Percentiles rank a stretch among this genome's conserved stretches.
Evolutionary conservation across 257 asterid genomes (phyloP).

Genomic region (Salvia splendens): DNA sequence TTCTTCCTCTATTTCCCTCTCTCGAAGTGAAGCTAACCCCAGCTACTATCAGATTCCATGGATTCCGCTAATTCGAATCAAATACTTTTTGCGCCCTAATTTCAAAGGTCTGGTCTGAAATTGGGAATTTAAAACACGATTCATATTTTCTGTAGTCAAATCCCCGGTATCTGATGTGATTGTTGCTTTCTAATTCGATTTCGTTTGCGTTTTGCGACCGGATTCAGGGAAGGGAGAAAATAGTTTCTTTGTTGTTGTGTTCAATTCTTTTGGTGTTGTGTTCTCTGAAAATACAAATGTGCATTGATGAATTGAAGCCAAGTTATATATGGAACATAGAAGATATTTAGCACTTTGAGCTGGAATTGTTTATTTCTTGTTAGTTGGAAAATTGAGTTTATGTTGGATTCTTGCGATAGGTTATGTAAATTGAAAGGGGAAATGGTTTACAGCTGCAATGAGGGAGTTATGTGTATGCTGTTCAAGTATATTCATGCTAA

Average conservation of each 20-base stretch:
- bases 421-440: neutral
- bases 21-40: no score
- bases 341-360: neutral
- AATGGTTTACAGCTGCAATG: neutral
- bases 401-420: neutral
- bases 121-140: neutral
- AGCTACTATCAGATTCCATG: no score
- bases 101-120: no score
- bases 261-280: neutral
- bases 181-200: conserved; percentile 14
- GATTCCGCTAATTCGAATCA: no score
- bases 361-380: neutral
- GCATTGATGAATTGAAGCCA: neutral
- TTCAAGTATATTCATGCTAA: neutral
- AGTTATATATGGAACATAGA: neutral
- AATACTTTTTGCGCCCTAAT: no score
- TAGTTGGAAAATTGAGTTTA: neutral
- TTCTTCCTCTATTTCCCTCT: no score
- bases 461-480: neutral
- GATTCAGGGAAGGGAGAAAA: neutral
- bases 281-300: conserved; percentile 13
- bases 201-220: conserved; percentile 8
- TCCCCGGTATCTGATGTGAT: conserved; percentile 18
- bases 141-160: neutral
- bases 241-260: neutral